These are phyloP conservation scores for Prinsepia uniflora DNA, from an alignment of 306 rosid species.

Conservation along the genomic window DNA sequence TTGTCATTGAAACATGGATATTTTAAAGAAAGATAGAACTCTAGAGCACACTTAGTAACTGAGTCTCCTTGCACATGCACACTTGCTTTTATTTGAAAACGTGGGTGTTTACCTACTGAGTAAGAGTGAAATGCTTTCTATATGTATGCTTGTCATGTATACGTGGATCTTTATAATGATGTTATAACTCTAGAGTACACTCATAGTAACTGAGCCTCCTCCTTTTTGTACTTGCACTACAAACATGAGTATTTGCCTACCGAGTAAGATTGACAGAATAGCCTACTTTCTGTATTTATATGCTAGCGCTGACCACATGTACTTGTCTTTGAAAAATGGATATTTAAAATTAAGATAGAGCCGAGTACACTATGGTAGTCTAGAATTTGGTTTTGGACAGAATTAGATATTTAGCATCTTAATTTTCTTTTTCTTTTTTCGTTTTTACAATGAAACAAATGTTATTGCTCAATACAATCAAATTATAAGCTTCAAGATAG, in stretches of 20 bases:
- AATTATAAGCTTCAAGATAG: too few relatives aligned
- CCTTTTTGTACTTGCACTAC: background rate
- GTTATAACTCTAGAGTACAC: conserved; percentile 2
- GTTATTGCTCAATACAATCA: too few relatives aligned
- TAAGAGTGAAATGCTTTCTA: background rate
- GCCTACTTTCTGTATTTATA: background rate
- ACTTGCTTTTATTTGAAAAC: background rate
- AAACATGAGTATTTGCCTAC: background rate
- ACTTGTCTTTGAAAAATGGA: background rate
- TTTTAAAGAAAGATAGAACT: too few relatives aligned
- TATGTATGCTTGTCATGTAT: background rate
- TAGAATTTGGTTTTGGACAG: background rate
- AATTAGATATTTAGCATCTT: background rate
- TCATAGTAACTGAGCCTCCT: too few relatives aligned
- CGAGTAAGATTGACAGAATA: background rate
- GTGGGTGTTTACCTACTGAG: background rate
- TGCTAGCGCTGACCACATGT: background rate
- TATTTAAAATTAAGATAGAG: conserved; percentile 1
- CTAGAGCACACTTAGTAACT: too few relatives aligned
- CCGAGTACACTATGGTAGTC: conserved; percentile 4
- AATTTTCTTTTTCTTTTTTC: too few relatives aligned
- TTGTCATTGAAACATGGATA: too few relatives aligned
- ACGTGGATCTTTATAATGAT: background rate
- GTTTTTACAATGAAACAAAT: too few relatives aligned
- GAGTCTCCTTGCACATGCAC: background rate